Percentiles rank a stretch among this genome's conserved stretches.
phyloP scores from a whole-genome alignment of 1,284 basidiomycete species.

The Sanghuangporus baumii region DNA sequence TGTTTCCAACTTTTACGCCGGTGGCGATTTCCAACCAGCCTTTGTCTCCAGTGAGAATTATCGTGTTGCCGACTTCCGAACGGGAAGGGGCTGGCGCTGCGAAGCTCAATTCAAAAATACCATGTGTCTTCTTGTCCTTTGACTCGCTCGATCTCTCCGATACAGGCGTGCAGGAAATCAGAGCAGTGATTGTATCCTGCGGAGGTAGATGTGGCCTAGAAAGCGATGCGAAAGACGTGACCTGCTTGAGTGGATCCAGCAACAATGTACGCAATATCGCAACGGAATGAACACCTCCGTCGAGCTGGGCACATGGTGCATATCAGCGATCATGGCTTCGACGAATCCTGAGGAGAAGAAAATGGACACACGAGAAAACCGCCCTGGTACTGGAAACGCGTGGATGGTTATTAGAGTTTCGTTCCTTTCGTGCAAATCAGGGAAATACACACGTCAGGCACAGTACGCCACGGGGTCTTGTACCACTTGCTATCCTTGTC shows the following conservation, averaged over 20 bases:
- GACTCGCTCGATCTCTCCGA: conserved; percentile 26
- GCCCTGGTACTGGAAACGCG: conserved; percentile 62
- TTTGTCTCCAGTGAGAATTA: conserved; percentile 52
- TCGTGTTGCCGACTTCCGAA: conserved; percentile 32
- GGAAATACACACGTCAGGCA: conserved; percentile 59
- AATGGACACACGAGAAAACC: conserved; percentile 58
- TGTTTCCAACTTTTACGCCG: conserved; percentile 25
- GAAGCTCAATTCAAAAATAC: conserved; percentile 51
- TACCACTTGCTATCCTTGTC: conserved; percentile 67
- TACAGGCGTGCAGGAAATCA: conserved; percentile 11
- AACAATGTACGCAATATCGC: conserved; percentile 60
- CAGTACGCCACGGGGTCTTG: conserved; percentile 75
- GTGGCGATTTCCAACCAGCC: conserved; percentile 50
- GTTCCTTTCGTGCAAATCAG: not conserved
- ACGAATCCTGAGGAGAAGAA: not conserved
- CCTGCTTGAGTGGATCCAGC: conserved; percentile 42
- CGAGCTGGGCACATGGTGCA: conserved; percentile 38
- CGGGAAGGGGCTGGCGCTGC: conserved; percentile 45
- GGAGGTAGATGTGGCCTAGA: conserved; percentile 66
- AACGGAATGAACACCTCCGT: conserved; percentile 66
- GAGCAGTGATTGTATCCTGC: conserved; percentile 65
- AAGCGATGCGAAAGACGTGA: conserved; percentile 63
- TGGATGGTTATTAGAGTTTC: not conserved
- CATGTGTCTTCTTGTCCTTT: conserved; percentile 52
- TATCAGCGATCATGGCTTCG: conserved; percentile 15